Base-by-base conservation (phyloP, 768 basidiomycete species). In the Lactifluus pinguis region DNA sequence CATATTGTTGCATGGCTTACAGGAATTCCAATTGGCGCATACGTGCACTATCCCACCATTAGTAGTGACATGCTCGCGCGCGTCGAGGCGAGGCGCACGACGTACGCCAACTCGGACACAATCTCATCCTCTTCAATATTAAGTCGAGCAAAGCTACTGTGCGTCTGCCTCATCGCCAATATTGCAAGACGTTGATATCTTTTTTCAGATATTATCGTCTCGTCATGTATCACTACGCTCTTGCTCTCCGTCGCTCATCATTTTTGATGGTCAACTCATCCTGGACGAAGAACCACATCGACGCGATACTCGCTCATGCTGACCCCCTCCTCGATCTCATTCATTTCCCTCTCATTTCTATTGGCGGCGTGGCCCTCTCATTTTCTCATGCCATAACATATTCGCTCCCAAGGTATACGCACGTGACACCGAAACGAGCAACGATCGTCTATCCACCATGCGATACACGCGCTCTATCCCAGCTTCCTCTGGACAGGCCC, bases 41-140 rank as follows among this genome's bases (percentile, higher is more conserved):
- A 98, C 67, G 83, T 93, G 10, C 97, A 99, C 72, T 99, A 97
- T 69, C 97, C 97, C 1, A 97, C 91, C 7, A 95, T 99, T 69
- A 93, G 91, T 69, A 88, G 87, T 8, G 86, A 93, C 65, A 98
- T 98, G 97, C 79, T 98, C 38, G 77, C 79, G 53, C 85, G 95
- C 39, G 92, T 97, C 32, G 73, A 76, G 53, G 76, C 77, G 1
- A 78, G 87, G 11, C 73, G 76, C 53, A 72, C 73, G 11, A 81
- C 83, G 66, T 82, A 86, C 65, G 89, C 86, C 21, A 91, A 89
- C 67, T 74, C 78, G 3, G 75, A 76, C 39, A 58, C 67, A 2
- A 82, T 89, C 30, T 82, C 87, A 6, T 79, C 76, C 39, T 87
- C 79, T 10, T 59, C 70, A 0, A 56, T 85, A 1, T 74, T 86